Percentiles rank a stretch among this genome's conserved stretches.
phyloP scores from a whole-genome alignment of 2,329 filamentous ascomycete species.

The Paracorniculantispora psalliotae region DNA sequence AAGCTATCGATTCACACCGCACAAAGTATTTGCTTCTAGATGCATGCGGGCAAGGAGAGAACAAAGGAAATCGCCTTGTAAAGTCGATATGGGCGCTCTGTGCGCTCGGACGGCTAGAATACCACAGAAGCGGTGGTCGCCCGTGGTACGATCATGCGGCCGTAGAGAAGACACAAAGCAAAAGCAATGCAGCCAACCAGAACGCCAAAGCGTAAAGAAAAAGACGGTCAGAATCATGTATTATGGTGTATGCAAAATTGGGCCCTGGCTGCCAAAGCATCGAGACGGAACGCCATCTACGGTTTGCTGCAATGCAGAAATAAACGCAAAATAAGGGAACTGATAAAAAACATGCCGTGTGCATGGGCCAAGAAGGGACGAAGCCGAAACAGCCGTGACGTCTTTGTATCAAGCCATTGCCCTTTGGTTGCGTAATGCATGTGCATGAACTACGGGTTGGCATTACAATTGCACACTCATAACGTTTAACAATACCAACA shows the following conservation, averaged over 20 bases:
- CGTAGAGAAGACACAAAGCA: background rate
- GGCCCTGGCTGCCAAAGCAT: no score
- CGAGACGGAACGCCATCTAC: background rate
- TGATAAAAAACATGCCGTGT: background rate
- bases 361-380: background rate
- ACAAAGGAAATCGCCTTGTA: background rate
- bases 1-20: background rate
- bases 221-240: no score
- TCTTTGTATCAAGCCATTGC: background rate
- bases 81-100: background rate
- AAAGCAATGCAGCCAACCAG: background rate
- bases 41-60: background rate
- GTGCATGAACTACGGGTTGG: background rate
- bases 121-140: no score
- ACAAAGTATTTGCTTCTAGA: background rate
- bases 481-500: background rate
- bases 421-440: background rate
- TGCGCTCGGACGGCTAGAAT: background rate
- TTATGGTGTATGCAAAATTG: no score
- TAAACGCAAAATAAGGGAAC: background rate
- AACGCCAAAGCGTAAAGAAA: no score
- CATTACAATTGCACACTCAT: no score
- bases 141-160: background rate
- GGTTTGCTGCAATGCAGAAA: background rate
- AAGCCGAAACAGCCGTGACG: conserved; percentile 11